Conservation (phyloP, 2,329 filamentous ascomycete species). For the Tolypocladium inflatum region DNA sequence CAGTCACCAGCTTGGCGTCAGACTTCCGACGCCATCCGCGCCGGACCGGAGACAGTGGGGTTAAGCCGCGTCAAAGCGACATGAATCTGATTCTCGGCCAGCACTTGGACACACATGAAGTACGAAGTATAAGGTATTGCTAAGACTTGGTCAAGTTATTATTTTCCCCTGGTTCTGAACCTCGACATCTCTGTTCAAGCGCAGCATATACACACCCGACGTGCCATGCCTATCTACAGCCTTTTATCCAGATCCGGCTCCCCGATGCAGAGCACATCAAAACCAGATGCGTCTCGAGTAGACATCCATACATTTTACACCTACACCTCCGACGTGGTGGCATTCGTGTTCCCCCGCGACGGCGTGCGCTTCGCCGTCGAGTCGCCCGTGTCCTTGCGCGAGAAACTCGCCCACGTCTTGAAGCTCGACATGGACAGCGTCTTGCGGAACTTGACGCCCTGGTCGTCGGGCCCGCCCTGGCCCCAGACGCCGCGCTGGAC, state of each 20-base stretch:
- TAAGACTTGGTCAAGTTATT: not conserved
- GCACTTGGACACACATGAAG: no score
- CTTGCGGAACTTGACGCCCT: constrained; percentile 33
- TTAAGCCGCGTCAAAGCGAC: not conserved
- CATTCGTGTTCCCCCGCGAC: constrained; percentile 8
- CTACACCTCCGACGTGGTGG: not conserved
- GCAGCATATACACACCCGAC: not conserved
- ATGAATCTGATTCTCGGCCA: not conserved
- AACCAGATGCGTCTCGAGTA: no score
- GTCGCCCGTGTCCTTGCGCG: constrained; percentile 30
- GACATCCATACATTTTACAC: not conserved
- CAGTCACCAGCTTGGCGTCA: not conserved
- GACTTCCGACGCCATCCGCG: not conserved
- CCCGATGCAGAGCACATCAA: no score
- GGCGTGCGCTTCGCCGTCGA: constrained; percentile 17
- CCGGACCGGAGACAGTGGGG: not conserved
- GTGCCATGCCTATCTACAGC: no score
- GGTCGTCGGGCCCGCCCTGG: constrained; percentile 40
- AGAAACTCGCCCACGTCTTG: constrained; percentile 34
- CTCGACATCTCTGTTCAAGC: not conserved
- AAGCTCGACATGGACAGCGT: constrained; percentile 44
- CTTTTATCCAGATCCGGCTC: no score
- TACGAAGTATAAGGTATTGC: no score
- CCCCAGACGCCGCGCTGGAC: constrained; percentile 41
- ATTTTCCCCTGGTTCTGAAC: not conserved